A percentile compares a stretch with the other conserved stretches of the same genome.
phyloP scores from a whole-genome alignment of 352 stramenopile genomes.

The Globisporangium radiosum region DNA sequence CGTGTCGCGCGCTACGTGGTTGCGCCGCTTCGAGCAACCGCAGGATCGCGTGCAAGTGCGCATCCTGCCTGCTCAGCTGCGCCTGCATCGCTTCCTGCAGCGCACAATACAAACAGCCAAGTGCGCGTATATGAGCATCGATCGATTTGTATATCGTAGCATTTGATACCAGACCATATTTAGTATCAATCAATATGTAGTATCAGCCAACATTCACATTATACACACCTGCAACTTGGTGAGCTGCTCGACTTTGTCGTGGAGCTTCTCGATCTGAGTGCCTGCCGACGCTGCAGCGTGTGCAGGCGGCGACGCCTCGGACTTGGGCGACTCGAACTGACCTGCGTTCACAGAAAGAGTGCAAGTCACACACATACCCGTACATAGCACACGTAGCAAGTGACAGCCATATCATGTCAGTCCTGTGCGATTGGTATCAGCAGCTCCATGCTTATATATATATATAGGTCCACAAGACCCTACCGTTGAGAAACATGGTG shows the following conservation, averaged over 20 bases:
- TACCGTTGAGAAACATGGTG: constrained; percentile 25
- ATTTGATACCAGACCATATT: too few species aligned
- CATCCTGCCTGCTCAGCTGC: constrained; percentile 48
- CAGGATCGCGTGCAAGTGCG: constrained; percentile 49
- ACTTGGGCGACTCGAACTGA: constrained; percentile 26
- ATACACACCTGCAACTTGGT: constrained; percentile 39
- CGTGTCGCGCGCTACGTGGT: constrained; percentile 4
- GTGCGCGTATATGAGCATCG: not conserved
- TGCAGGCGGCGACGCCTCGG: constrained; percentile 21
- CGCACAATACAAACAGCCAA: not conserved
- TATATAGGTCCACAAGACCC: not conserved
- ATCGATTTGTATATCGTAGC: too few species aligned
- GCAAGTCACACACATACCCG: not conserved
- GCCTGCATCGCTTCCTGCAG: constrained; percentile 41
- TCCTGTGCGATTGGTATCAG: too few species aligned
- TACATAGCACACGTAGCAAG: too few species aligned
- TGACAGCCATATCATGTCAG: too few species aligned
- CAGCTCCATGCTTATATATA: too few species aligned
- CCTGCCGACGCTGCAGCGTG: constrained; percentile 12
- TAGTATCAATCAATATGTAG: not conserved
- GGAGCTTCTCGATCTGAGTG: constrained; percentile 20
- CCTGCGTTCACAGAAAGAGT: constrained; percentile 4
- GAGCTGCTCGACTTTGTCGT: constrained; percentile 54
- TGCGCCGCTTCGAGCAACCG: constrained; percentile 28
- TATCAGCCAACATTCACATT: not conserved